A percentile compares a stretch with the other conserved stretches of the same genome.
Conservation (phyloP, 768 basidiomycete species). For the Amanita rubescens region DNA sequence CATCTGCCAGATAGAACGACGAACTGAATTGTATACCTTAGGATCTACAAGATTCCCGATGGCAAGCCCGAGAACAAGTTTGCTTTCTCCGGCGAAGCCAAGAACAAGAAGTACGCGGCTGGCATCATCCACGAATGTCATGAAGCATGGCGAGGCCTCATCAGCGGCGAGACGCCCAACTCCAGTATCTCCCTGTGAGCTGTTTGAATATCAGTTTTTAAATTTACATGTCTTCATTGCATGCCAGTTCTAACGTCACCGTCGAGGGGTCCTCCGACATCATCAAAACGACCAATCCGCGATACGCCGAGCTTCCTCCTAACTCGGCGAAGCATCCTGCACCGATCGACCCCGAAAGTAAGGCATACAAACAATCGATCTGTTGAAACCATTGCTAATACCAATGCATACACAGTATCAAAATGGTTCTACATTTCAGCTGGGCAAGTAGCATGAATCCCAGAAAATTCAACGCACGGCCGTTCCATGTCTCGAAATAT, state of each 20-base stretch:
- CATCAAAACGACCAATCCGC: constrained; percentile 50
- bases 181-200: constrained; percentile 85
- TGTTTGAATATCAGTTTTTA: neutral
- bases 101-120: constrained; percentile 99
- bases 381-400: neutral
- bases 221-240: constrained; percentile 5
- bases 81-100: constrained; percentile 98
- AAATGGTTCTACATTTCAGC: constrained; percentile 96
- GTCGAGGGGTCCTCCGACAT: constrained; percentile 71
- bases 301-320: constrained; percentile 59
- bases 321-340: constrained; percentile 82
- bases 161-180: constrained; percentile 66
- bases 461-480: neutral
- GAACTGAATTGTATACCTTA: no score
- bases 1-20: neutral
- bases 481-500: neutral
- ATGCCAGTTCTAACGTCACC: constrained; percentile 70
- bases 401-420: constrained; percentile 44
- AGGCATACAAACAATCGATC: constrained; percentile 22
- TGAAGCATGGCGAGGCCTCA: constrained; percentile 95
- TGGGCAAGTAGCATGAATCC: constrained; percentile 62
- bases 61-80: constrained; percentile 97
- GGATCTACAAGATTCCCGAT: constrained; percentile 95
- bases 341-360: constrained; percentile 86
- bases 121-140: constrained; percentile 99